Conservation (phyloP, 768 basidiomycete genomes). For the Fomitopsis serialis region DNA sequence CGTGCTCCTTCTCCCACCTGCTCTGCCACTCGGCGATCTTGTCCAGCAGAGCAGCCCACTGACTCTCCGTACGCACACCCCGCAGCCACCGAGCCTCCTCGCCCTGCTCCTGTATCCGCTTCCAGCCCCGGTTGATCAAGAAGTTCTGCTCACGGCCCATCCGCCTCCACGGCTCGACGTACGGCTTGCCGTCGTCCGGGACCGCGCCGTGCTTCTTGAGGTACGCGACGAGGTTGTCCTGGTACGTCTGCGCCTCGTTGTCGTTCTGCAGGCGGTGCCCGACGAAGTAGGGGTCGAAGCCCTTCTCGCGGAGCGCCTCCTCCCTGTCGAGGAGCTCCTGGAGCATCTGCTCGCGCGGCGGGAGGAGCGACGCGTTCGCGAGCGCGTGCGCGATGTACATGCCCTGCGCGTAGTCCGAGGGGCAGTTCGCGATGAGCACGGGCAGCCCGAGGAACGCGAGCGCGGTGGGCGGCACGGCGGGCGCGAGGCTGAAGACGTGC, state of each 20-base stretch:
- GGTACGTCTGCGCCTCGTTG: slow-evolving; percentile 25
- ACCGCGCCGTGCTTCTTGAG: slow-evolving; percentile 26
- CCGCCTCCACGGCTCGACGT: slow-evolving; percentile 47
- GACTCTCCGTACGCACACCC: slow-evolving; percentile 43
- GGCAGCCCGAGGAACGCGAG: slow-evolving; percentile 54
- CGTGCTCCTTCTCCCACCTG: slow-evolving; percentile 42
- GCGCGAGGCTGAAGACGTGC: slow-evolving; percentile 48
- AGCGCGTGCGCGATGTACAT: slow-evolving; percentile 42
- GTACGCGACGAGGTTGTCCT: slow-evolving; percentile 25
- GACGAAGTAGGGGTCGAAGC: slow-evolving; percentile 42
- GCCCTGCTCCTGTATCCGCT: slow-evolving; percentile 37
- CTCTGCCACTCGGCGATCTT: slow-evolving; percentile 44
- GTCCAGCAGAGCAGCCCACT: slow-evolving; percentile 46
- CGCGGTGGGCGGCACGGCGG: slow-evolving; percentile 41
- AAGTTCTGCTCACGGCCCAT: slow-evolving; percentile 27
- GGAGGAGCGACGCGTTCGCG: slow-evolving; percentile 35
- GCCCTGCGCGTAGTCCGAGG: slow-evolving; percentile 46
- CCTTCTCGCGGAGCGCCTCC: slow-evolving; percentile 31
- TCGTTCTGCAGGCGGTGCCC: slow-evolving; percentile 41
- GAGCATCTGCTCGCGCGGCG: slow-evolving; percentile 34
- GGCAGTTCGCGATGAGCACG: slow-evolving; percentile 40
- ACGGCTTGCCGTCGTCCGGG: slow-evolving; percentile 37
- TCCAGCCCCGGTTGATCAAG: slow-evolving; percentile 39
- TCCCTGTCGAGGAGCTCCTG: slow-evolving; percentile 37
- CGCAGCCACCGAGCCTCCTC: slow-evolving; percentile 37